Base-by-base conservation (phyloP, 768 basidiomycete species). In the Crassisporium funariophilum region DNA sequence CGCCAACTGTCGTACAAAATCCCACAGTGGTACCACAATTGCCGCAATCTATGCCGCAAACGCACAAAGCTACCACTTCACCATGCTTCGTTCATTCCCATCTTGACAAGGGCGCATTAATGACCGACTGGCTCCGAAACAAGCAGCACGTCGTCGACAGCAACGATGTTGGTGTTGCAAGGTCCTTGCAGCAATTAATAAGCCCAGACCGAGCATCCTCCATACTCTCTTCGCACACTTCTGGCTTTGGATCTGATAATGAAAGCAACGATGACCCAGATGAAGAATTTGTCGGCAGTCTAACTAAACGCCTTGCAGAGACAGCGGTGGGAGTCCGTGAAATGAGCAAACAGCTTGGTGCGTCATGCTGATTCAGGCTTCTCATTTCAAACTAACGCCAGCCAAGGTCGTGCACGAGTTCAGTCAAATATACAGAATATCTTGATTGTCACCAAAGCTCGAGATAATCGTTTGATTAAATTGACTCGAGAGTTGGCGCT, bases 261-360 rank as follows among this genome's bases (percentile, higher is more conserved):
- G 64, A 65, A 45, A 62, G 62, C 50, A 68, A 73, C 54, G 79
- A 77, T 37, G 84, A 83, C 22, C n/a, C n/a, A n/a, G n/a, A n/a
- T n/a, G 84, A 89, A 17, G 85, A 84, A 35, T 83, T 81, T 51
- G 80, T 78, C 1, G 79, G 81, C 34, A 95, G 86, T 62, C 68
- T 98, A 58, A 98, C 97, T 5, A 86, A 81, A 62, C 91, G 94
- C 56, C 77, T 99, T 11, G 97, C 95, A 6, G 95, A 95, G 71
- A 99, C 97, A 15, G 97, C 97, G 13, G 91, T 93, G 10, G 89
- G 93, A 29, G 97, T 99, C 9, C 80, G 97, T 38, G 97, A 99
- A 70, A 95, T 98, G 93, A 95, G 93, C 81, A 95, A 95, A 67
- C 91, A 95, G 66, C 84, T 99, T 13, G 97, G 95, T 92, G 57